Base-by-base conservation (phyloP, 1,284 basidiomycete species). In the Boletellus deceptivus region DNA sequence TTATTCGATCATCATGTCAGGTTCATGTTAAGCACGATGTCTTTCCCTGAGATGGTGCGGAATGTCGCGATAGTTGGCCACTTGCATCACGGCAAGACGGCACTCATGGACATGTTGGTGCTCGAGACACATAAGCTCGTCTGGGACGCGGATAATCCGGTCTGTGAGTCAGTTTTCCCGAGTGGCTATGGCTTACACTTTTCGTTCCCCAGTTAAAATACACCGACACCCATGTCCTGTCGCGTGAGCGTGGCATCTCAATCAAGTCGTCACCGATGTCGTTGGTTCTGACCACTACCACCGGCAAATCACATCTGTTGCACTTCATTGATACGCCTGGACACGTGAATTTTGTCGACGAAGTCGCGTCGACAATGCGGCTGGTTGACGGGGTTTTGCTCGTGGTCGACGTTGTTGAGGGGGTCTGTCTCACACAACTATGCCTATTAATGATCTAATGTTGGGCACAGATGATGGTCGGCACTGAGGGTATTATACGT, bases 231-330 rank as follows among this genome's bases (percentile, higher is more conserved):
- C 96, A 98, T 68, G 71, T 89, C 36, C 77, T 99, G 22, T 91
- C 95, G 46, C 82, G 93, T 53, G 82, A 90, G 59, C 86, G 97
- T 37, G 85, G 86, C 57, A 92, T 99, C 52, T 98, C 97, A 11
- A 88, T 99, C 68, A 99, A 98, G 73, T 94, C 95, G 2, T 91
- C 91, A 0, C 94, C 97, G 7, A 95, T 99, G 84, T 97, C 94
- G 13, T 80, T 99, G 47, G 77, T 99, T 43, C 77, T 98, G 10
- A 82, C 84, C 16, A 91, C 84, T n/a, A 94, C 93, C 6, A 75
- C 80, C 35, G 93, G 93, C 54, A 99, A 99, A 75, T 97, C 93
- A 3, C 89, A 95, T 70, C 79, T 99, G 7, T 68, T 98, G 55
- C 96, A 99, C 72, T 70, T 98, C 37, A 86, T 99, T 64, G 97